Evolutionary conservation across 2,329 filamentous ascomycete genomes (phyloP).

Genomic region (Neofusicoccum umdonicola): DNA sequence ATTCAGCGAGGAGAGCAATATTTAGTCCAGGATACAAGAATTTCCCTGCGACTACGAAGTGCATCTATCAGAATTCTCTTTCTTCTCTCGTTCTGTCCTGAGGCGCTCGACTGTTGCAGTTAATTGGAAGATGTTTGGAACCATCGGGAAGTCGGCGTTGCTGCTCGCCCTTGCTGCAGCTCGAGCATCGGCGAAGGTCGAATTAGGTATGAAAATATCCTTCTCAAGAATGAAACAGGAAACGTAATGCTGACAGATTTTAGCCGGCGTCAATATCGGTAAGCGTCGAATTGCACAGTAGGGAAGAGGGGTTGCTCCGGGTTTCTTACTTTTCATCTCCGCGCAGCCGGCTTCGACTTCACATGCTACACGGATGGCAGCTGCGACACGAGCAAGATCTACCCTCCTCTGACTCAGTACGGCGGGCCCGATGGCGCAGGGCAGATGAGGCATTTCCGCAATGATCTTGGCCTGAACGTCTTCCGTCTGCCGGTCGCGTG

Average conservation of each 20-base stretch:
- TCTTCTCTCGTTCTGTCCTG: too few relatives aligned
- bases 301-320: not conserved
- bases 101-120: too few relatives aligned
- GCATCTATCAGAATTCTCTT: too few relatives aligned
- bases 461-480: slow-evolving; percentile 23
- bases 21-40: too few relatives aligned
- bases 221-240: too few relatives aligned
- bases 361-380: slow-evolving; percentile 40
- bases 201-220: not conserved
- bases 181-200: not conserved
- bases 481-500: slow-evolving; percentile 18
- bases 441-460: slow-evolving; percentile 6
- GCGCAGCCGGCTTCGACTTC: slow-evolving; percentile 35
- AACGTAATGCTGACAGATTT: not conserved
- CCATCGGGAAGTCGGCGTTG: not conserved
- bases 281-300: not conserved
- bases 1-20: too few relatives aligned
- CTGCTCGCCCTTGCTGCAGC: not conserved
- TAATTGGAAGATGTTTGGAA: not conserved
- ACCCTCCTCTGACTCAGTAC: slow-evolving; percentile 27
- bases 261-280: not conserved
- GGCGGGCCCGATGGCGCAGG: slow-evolving; percentile 18
- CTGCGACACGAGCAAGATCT: slow-evolving; percentile 32
- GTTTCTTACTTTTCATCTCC: slow-evolving; percentile 15
- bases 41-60: too few relatives aligned